A percentile compares a stretch with the other conserved stretches of the same genome.
These are phyloP conservation scores for Pseudozyma sp. DNA, from an alignment of 1,284 basidiomycete species.

Conservation along the genomic window DNA sequence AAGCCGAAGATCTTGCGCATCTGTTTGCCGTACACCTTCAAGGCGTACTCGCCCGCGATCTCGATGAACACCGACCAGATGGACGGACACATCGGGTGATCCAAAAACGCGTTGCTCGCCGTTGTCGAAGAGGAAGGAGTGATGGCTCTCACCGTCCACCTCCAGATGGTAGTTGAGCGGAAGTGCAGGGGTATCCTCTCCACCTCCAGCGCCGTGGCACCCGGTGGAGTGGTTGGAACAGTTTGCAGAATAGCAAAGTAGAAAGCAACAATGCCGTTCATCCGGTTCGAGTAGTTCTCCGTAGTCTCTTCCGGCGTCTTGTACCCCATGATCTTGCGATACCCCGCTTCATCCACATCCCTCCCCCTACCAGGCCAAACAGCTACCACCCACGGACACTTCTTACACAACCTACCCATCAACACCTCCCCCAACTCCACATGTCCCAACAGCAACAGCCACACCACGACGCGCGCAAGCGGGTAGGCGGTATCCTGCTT, in stretches of 20 bases:
- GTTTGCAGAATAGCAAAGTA: constrained; percentile 83
- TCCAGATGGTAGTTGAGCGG: constrained; percentile 59
- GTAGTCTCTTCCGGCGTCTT: constrained; percentile 71
- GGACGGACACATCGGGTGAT: constrained; percentile 57
- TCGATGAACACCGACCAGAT: constrained; percentile 64
- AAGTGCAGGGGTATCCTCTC: constrained; percentile 39
- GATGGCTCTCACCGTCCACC: constrained; percentile 59
- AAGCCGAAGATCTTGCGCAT: constrained; percentile 56
- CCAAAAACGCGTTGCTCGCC: constrained; percentile 30
- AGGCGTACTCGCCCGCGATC: constrained; percentile 49
- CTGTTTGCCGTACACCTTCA: constrained; percentile 57
- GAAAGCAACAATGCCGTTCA: constrained; percentile 84
- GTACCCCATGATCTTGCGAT: constrained; percentile 79
- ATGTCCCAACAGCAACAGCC: constrained; percentile 75
- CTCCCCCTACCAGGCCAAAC: constrained; percentile 65
- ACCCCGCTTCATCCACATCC: constrained; percentile 71
- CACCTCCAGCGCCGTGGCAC: constrained; percentile 11
- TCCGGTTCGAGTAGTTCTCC: constrained; percentile 79
- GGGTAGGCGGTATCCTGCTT: constrained; percentile 87
- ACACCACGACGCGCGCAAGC: constrained; percentile 80
- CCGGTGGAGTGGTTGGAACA: constrained; percentile 37
- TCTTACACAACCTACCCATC: constrained; percentile 85
- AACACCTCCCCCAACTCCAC: constrained; percentile 79
- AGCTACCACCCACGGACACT: constrained; percentile 74
- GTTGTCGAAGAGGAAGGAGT: constrained; percentile 53